Conservation (phyloP, 495 filamentous ascomycete genomes). For the Daldinia grandis region DNA sequence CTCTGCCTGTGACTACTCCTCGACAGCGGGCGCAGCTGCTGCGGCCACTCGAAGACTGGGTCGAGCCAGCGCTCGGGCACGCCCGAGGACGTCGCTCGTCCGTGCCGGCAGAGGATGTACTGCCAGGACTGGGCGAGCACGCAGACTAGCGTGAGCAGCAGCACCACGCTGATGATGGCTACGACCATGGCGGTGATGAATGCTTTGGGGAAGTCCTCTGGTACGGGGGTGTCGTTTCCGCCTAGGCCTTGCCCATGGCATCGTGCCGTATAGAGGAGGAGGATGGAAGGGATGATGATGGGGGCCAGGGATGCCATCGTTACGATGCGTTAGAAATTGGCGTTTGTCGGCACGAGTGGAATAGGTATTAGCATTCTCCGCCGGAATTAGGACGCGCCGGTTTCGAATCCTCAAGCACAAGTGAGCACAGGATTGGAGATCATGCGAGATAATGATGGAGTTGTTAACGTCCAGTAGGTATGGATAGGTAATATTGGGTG, state of each 20-base stretch:
- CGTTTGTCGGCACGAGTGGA: too few species aligned
- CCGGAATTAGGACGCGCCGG: not conserved
- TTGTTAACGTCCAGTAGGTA: too few species aligned
- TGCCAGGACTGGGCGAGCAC: constrained; percentile 41
- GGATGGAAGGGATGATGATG: not conserved
- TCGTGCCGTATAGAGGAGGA: not conserved
- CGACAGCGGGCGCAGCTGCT: constrained; percentile 17
- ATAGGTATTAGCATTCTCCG: too few species aligned
- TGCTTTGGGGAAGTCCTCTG: constrained; percentile 28
- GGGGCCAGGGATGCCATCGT: not conserved
- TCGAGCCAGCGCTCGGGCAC: constrained; percentile 24
- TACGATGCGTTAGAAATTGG: too few species aligned
- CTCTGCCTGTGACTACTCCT: constrained; percentile 16
- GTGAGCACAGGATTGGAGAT: not conserved
- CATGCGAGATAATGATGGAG: not conserved
- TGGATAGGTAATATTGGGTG: too few species aligned
- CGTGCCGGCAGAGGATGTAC: constrained; percentile 22
- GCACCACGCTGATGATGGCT: constrained; percentile 11
- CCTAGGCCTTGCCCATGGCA: not conserved
- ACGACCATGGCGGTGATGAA: constrained; percentile 35
- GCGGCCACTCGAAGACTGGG: constrained; percentile 33
- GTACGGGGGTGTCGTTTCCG: constrained; percentile 1
- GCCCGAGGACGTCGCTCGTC: not conserved
- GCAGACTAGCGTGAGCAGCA: constrained; percentile 31
- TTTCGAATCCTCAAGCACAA: not conserved